Evolutionary conservation across 2,329 filamentous ascomycete genomes (phyloP), one percentile per base, ranked within the genome.

Genomic region (Botryosphaeria dothidea): DNA sequence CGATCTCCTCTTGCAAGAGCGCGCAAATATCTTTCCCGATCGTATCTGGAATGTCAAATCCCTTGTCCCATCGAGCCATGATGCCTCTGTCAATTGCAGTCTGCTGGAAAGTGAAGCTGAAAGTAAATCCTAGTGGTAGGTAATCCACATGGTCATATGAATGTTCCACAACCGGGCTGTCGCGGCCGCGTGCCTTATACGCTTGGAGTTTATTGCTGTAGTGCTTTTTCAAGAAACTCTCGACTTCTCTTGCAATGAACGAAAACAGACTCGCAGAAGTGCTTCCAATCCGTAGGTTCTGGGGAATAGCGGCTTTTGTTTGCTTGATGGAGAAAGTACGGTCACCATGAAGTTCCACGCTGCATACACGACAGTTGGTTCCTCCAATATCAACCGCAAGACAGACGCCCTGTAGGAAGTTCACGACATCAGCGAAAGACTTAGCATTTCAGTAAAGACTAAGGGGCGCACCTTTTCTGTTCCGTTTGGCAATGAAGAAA

Each of bases 1-100:
- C 83, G 66, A 97, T 81, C 23, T 92, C 92, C 61, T 85, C 86
- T 79, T 96, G 91, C 65, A 98, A 90, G 81, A 94, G 91, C 57
- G 92, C 92, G 9, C 96, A 93, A 29, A 97, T 91, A 73, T 98
- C 94, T 56, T 94, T 73, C 62, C 93, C 93, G 82, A 97, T 93
- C 49, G 97, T 92, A 43, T 92, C 93, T 27, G 88, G 85, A 77
- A 98, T 96, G 75, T 97, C 93, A 74, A 97, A 97, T 2, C 94
- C 94, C 83, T 98, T 98, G 71, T 94, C 97, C 94, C 94, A 98
- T 71, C 93, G 89, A 80, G 97, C 93, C 65, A 97, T 85, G 43
- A 97, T 85, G 70, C 93, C 94, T 78, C 96, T 92, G 71, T 97
- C 92, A 73, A 97, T 93, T 79, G 93, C 94, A 71, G 96, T 88